Evolutionary conservation across 2,329 filamentous ascomycete genomes (phyloP), one percentile per base, ranked within the genome.

Genomic region (Pseudopithomyces chartarum): DNA sequence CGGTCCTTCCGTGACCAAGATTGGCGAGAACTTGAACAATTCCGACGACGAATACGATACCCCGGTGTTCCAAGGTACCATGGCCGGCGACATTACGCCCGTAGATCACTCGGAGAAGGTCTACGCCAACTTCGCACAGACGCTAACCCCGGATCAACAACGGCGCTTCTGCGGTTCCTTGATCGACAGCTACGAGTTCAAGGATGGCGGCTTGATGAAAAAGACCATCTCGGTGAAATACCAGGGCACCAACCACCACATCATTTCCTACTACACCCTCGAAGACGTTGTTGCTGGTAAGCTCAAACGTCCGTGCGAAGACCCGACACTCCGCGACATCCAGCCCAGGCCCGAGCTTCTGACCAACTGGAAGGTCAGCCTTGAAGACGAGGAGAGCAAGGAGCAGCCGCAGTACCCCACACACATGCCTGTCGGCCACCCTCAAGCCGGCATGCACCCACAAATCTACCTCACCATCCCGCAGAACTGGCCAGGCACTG

Each of bases 121-220:
- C 2, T 74, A 74, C 40, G 71, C 70, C 19, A 74, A 74, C 59
- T 76, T 74, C 34, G 73, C 68, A 11, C 74, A 73, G 36, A 78
- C 75, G 43, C 64, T 74, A 1, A 79, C 77, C 1, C 68, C 71
- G 43, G 79, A 82, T 57, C 76, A 79, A 77, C 79, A 88, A 66
- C 81, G 87, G 33, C 82, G 84, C 23, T 78, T 93, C 52, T 87
- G 95, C 43, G 93, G 92, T 6, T 96, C 92, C 0, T 81, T 97
- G 12, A 85, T 94, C n/a, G 92, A 96, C 76, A 92, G 90, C 0
- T 97, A 97, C 67, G 86, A 87, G 32, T 97, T 97, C 82, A 95
- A 95, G 69, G 81, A 87, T 13, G 85, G 87, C 1, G 92, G 93
- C 0, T 78, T 97, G 39, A 85, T 97, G 60, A 97, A 97, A 82